Conservation (phyloP, 2,329 filamentous ascomycete species). For the Penicillium glabrum region DNA sequence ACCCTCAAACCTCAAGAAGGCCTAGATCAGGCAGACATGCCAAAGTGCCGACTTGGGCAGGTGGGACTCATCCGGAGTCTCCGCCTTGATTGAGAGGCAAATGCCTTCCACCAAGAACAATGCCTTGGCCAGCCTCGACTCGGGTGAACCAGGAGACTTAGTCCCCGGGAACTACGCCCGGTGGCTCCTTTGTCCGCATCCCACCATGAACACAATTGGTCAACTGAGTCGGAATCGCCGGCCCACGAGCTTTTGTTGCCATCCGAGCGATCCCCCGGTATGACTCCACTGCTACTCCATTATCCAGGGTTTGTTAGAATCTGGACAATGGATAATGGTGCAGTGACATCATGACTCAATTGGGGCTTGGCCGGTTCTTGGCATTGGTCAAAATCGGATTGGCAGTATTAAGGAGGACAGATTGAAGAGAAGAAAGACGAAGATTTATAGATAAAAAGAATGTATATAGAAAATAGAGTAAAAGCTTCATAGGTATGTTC, state of each 20-base stretch:
- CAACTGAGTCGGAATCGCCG: background rate
- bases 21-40: background rate
- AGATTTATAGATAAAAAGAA: background rate
- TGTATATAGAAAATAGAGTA: background rate
- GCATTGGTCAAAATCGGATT: background rate
- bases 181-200: background rate
- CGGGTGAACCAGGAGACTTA: conserved; percentile 1
- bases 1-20: background rate
- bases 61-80: background rate
- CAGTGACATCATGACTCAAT: conserved; percentile 14
- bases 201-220: background rate
- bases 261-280: background rate
- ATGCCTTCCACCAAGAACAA: background rate
- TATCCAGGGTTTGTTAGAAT: conserved; percentile 8
- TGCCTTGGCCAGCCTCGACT: background rate
- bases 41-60: background rate
- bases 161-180: background rate
- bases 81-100: background rate
- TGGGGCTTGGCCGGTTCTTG: background rate
- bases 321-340: conserved; percentile 2
- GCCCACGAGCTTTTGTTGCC: background rate
- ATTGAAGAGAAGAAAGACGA: background rate
- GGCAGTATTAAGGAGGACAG: background rate
- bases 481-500: background rate
- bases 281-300: conserved; percentile 2